Evolutionary conservation across 2,329 filamentous ascomycete species (phyloP).

Genomic region (Rhinocladiella mackenziei): DNA sequence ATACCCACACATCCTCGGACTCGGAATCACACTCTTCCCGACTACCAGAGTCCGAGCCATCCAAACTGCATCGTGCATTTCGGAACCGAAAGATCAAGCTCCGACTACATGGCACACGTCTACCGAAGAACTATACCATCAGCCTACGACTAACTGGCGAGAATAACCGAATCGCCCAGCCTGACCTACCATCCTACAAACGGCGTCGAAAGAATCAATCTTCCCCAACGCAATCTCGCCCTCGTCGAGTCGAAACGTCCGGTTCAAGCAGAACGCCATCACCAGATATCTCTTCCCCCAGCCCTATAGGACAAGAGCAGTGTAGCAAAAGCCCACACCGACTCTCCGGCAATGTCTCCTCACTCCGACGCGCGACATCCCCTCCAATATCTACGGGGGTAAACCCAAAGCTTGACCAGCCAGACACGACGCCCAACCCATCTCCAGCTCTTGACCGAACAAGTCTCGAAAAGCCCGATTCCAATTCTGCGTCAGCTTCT

Average conservation of each 20-base stretch:
- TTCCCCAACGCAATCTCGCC: slow-evolving; percentile 21
- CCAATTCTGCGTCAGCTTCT: slow-evolving; percentile 16
- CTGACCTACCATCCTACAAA: slow-evolving; percentile 27
- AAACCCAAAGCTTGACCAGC: not conserved
- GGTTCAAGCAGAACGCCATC: slow-evolving; percentile 10
- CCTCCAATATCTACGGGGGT: slow-evolving; percentile 12
- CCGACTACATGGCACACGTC: slow-evolving; percentile 51
- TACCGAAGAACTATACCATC: slow-evolving; percentile 54
- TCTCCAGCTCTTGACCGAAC: not conserved
- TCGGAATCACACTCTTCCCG: slow-evolving; percentile 31
- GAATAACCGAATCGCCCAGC: slow-evolving; percentile 39
- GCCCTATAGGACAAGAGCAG: not conserved
- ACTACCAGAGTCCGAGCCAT: slow-evolving; percentile 33
- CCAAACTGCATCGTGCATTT: slow-evolving; percentile 52
- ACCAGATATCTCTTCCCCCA: not conserved
- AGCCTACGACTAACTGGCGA: slow-evolving; percentile 50
- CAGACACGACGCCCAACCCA: not conserved
- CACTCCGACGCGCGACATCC: slow-evolving; percentile 22
- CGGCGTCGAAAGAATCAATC: slow-evolving; percentile 21
- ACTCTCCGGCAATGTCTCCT: slow-evolving; percentile 18
- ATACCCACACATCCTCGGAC: slow-evolving; percentile 2
- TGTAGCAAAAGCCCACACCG: slow-evolving; percentile 1
- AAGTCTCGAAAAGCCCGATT: slow-evolving; percentile 1
- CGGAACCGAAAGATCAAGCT: slow-evolving; percentile 55
- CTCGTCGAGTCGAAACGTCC: slow-evolving; percentile 1